A percentile compares a stretch with the other conserved stretches of the same genome.
Conservation (phyloP, 1,139 yeast genomes). For the Suhomyces choctaworum region DNA sequence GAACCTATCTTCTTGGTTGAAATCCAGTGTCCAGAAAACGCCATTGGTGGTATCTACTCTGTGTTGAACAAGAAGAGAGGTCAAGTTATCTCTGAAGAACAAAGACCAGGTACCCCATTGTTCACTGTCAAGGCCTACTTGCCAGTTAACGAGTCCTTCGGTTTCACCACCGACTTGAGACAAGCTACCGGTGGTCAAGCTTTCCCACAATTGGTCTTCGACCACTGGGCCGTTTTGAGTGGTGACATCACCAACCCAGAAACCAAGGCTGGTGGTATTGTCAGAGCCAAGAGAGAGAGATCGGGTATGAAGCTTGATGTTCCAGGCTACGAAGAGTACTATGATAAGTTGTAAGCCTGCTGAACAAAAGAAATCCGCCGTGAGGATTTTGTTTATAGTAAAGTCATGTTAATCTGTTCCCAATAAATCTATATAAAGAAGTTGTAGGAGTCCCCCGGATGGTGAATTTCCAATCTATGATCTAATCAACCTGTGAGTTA, state of each 20-base stretch:
- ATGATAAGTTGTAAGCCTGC: constrained; percentile 87
- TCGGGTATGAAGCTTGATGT: constrained; percentile 96
- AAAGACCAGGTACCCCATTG: constrained; percentile 99
- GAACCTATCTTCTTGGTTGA: constrained; percentile 99
- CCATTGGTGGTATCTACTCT: constrained; percentile 99
- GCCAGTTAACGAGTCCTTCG: constrained; percentile 99
- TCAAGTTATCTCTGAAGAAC: constrained; percentile 98
- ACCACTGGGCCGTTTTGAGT: constrained; percentile 90
- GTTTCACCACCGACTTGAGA: constrained; percentile 99
- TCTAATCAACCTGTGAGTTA: too few species aligned
- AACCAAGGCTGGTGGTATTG: constrained; percentile 95
- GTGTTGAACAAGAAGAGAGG: constrained; percentile 99
- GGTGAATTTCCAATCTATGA: neutral
- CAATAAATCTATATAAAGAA: constrained; percentile 4
- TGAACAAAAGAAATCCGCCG: constrained; percentile 3
- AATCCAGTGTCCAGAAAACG: constrained; percentile 99
- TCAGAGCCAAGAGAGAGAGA: constrained; percentile 88
- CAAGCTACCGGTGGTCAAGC: constrained; percentile 99
- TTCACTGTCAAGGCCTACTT: constrained; percentile 99
- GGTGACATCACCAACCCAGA: constrained; percentile 94
- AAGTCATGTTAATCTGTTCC: constrained; percentile 12
- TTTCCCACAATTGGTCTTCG: constrained; percentile 99
- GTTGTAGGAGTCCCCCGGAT: constrained; percentile 1
- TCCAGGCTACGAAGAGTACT: constrained; percentile 99
- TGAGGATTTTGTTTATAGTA: constrained; percentile 12